phyloP scores from a whole-genome alignment of 1,139 yeast genomes.

The Zygoascus hellenicus region DNA sequence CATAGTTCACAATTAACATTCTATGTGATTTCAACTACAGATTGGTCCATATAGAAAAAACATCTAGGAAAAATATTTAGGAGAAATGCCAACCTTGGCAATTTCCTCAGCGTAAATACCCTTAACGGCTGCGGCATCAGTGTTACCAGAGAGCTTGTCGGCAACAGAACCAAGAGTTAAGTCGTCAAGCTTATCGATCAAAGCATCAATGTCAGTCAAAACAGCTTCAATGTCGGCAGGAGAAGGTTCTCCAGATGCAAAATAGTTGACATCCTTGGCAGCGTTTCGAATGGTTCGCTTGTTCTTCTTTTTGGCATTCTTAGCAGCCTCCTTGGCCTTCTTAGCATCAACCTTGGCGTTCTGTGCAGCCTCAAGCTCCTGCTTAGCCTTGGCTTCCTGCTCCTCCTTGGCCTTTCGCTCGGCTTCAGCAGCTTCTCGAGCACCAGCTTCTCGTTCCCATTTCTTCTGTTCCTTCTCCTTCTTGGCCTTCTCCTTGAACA shows the following conservation, averaged over 20 bases:
- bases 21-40: too few relatives aligned
- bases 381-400: constrained; percentile 76
- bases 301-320: constrained; percentile 95
- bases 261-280: constrained; percentile 79
- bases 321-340: constrained; percentile 96
- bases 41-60: too few relatives aligned
- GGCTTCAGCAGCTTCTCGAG: constrained; percentile 91
- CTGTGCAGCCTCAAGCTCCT: constrained; percentile 60
- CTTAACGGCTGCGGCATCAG: constrained; percentile 49
- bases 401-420: constrained; percentile 78
- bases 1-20: too few relatives aligned
- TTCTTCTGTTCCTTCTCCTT: constrained; percentile 90
- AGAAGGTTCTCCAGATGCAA: constrained; percentile 62
- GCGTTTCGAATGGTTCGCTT: constrained; percentile 85
- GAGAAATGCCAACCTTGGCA: constrained; percentile 31
- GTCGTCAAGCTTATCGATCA: constrained; percentile 77
- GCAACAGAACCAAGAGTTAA: constrained; percentile 67
- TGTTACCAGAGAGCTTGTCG: constrained; percentile 45
- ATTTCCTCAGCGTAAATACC: constrained; percentile 46
- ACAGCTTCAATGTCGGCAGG: constrained; percentile 49
- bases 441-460: constrained; percentile 98
- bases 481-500: constrained; percentile 91
- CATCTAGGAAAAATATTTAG: constrained; percentile 17
- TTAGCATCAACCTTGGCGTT: constrained; percentile 60
- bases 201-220: constrained; percentile 62